Base-by-base conservation (phyloP, 2,329 filamentous ascomycete genomes). In the Ceratocystis diversiconidia region DNA sequence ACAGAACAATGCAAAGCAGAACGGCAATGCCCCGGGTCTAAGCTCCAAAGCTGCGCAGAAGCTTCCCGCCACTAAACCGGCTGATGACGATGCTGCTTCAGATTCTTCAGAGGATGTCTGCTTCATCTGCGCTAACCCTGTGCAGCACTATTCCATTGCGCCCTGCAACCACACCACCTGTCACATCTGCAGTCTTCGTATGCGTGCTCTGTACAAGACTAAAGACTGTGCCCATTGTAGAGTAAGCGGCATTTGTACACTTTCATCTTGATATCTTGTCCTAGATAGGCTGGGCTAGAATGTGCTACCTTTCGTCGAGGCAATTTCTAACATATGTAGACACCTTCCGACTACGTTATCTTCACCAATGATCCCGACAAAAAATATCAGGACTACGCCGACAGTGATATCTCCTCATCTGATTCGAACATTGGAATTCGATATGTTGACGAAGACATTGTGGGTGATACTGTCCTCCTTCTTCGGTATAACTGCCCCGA, bases 111-210 rank as follows among this genome's bases (percentile, higher is more conserved):
- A 81, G 30, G 91, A 96, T 69, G 83, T 96, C 68, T 99, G 94
- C 82, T 97, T 97, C 76, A 99, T 99, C 72, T 99, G 94, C 76
- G 92, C 94, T 66, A 96, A 92, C 69, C 84, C 87, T 1, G 87
- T 99, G 61, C 85, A 88, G 61, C 91, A 97, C 77, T 86, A 90
- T 71, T 88, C 92, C 8, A 85, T 99, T 69, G 86, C 92, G 41
- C 92, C 94, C 22, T 99, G 94, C 77, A 97, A 96, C 75, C 94
- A 99, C 76, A 84, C 89, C 66, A 96, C 92, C 61, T 99, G 94
- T 74, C 94, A 99, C 76, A 96, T 97, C 69, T 99, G 94, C 75
- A 87, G 91, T 8, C 78, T 99, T 70, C 84, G 94, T 67, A 84
- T 97, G 83, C 84, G 94, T 71, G 94, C 92, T 0, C 78, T 99